Conservation (phyloP, 768 basidiomycete species). For the Tephrocybe sp. region DNA sequence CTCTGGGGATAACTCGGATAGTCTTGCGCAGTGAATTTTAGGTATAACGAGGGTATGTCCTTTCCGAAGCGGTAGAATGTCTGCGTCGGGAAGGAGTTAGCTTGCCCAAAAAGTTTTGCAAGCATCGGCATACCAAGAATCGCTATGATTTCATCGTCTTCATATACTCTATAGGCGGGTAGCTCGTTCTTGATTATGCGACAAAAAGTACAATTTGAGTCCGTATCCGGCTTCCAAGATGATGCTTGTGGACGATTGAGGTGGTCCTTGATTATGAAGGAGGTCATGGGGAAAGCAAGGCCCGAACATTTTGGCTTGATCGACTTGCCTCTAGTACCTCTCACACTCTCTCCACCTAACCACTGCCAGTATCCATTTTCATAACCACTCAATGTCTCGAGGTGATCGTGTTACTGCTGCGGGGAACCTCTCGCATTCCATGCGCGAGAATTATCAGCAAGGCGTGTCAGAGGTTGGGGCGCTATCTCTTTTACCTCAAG, state of each 20-base stretch:
- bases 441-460: constrained; percentile 39
- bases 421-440: constrained; percentile 36
- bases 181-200: constrained; percentile 54
- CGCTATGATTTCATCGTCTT: constrained; percentile 62
- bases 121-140: constrained; percentile 50
- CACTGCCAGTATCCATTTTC: not conserved
- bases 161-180: constrained; percentile 53
- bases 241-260: constrained; percentile 41
- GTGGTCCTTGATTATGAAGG: constrained; percentile 70
- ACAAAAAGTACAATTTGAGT: constrained; percentile 59
- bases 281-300: constrained; percentile 53
- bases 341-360: not conserved
- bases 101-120: not conserved
- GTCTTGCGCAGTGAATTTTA: constrained; percentile 57
- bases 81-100: constrained; percentile 29
- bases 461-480: constrained; percentile 59
- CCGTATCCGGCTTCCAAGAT: constrained; percentile 48
- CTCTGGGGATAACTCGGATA: constrained; percentile 66
- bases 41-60: constrained; percentile 76
- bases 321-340: too few relatives aligned
- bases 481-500: not conserved
- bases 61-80: constrained; percentile 64
- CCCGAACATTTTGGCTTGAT: not conserved
- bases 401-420: constrained; percentile 30
- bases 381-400: constrained; percentile 28